Evolutionary conservation across 1,284 basidiomycete species (phyloP).

Genomic region (Marasmius tenuissimus): DNA sequence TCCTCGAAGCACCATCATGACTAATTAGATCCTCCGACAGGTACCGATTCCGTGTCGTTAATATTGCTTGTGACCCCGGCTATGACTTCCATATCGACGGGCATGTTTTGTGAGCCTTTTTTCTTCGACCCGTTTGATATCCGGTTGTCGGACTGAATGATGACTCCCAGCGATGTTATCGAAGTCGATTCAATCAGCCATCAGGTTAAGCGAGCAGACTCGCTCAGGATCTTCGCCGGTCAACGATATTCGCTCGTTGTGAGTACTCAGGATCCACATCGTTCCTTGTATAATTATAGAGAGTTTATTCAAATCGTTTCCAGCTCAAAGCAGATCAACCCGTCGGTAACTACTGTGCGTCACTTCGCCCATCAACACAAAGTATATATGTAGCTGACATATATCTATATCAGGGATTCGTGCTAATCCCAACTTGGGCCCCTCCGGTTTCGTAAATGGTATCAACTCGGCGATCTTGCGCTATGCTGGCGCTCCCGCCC

Average conservation of each 20-base stretch:
- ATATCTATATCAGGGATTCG: constrained; percentile 22
- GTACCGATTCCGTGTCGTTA: constrained; percentile 47
- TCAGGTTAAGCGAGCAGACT: constrained; percentile 14
- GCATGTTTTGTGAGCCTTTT: constrained; percentile 24
- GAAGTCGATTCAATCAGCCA: constrained; percentile 17
- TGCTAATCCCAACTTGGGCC: constrained; percentile 20
- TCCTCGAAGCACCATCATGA: neutral
- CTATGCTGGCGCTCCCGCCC: constrained; percentile 36
- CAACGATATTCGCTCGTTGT: constrained; percentile 40
- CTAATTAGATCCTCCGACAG: neutral
- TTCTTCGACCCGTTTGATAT: constrained; percentile 13
- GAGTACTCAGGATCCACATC: constrained; percentile 4
- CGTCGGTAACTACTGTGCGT: constrained; percentile 33
- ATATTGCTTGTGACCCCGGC: constrained; percentile 39
- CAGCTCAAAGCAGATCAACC: constrained; percentile 31
- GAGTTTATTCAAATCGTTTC: neutral
- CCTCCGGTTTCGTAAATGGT: constrained; percentile 23
- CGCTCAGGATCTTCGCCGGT: constrained; percentile 17
- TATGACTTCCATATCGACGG: constrained; percentile 35
- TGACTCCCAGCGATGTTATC: constrained; percentile 10
- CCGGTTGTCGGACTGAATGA: neutral
- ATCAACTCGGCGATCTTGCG: constrained; percentile 42
- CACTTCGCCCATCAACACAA: neutral
- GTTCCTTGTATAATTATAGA: neutral
- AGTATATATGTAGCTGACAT: neutral